Base-by-base conservation (phyloP, 1,284 basidiomycete genomes). In the Pseudozyma thailandica region DNA sequence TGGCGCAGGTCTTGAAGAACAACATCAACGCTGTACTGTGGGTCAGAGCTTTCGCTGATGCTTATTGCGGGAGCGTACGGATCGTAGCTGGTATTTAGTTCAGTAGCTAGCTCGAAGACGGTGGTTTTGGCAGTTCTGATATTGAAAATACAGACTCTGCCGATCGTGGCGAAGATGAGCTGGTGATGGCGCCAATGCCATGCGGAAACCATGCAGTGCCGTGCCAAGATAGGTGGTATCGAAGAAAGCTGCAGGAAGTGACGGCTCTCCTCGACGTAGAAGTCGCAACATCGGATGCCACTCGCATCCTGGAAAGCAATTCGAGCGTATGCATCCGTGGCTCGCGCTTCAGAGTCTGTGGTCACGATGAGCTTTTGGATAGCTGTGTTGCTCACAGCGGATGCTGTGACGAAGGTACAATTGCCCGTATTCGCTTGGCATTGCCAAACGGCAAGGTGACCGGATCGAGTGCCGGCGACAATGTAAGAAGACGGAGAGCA, bases 1-100 rank as follows among this genome's bases (percentile, higher is more conserved):
- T 57, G 48, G 52, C 56, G 60, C 25, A 71, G 47, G 33, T 71
- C 61, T n/a, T 60, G 61, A 4, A 56, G 53, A 7, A 57, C 50
- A 12, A 53, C 38, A 1, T 28, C 28, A 31, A 53, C 27, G 42
- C 38, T 42, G 25, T 10, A 21, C 3, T 27, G 13, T 7, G 46
- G 10, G n/a, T 41, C 43, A 10, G 38, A 47, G 28, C 18, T 23
- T 15, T 5, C 8, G 30, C 43, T 20, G 31, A 71, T 61, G 46
- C 38, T 33, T 18, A 71, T 44, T 16, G 42, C 57, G 1, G 56
- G 57, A 1, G 52, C 46, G 20, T 45, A 71, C 4, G 68, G 61
- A 38, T 71, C 68, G 18, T 30, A 38, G 27, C 15, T 44, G 45
- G 10, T 27, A 20, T 41, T n/a, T 16, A 57, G 18, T 1, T 49